Evolutionary conservation across 2,329 filamentous ascomycete genomes (phyloP), one percentile per base, ranked within the genome.

Genomic region (Fusarium globosum): DNA sequence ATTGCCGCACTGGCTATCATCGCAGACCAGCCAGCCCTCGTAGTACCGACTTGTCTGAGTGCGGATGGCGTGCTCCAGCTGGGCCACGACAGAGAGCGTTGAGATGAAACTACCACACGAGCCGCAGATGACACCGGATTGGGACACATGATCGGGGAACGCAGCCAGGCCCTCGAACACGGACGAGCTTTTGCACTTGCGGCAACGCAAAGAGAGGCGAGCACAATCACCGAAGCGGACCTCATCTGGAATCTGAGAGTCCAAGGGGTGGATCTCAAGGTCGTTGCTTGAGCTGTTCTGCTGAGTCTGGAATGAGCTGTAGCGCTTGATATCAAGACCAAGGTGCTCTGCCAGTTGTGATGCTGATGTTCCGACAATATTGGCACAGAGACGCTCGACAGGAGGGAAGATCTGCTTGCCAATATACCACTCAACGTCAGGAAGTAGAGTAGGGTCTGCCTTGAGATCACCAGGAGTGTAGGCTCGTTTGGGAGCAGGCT

Each of bases 401-500:
- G 96, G 96, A 16, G 96, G 96, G 83, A 99, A 94, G 67, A 99
- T 98, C 83, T 99, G 96, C 86, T 99, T 99, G 85, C 94, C 93
- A 43, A 99, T 90, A 82, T 99, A 99, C 89, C 95, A 98, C 80
- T 99, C 96, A n/a, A 98, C 89, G 79, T 99, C 96, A 5, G 95
- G 94, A 65, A 92, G 88, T 12, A 99, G 88, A 2, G 86, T 92
- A 2, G 92, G 91, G 75, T 93, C 93, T 21, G 90, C 80, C 79
- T 96, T 97, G 67, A 94, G 85, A 81, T 99, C 96, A 65, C 95
- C 92, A 3, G 94, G 92, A 10, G 93, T 92, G 81, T 94, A 96
- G 7, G 96, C 96, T 75, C 97, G 94, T 84, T 97, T 97, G 28
- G 96, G 93, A 5, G 94, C 90, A 18, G 88, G 87, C 72, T 95